phyloP scores from a whole-genome alignment of 179 eudicot genomes.

The Amaranthus tricolor region DNA sequence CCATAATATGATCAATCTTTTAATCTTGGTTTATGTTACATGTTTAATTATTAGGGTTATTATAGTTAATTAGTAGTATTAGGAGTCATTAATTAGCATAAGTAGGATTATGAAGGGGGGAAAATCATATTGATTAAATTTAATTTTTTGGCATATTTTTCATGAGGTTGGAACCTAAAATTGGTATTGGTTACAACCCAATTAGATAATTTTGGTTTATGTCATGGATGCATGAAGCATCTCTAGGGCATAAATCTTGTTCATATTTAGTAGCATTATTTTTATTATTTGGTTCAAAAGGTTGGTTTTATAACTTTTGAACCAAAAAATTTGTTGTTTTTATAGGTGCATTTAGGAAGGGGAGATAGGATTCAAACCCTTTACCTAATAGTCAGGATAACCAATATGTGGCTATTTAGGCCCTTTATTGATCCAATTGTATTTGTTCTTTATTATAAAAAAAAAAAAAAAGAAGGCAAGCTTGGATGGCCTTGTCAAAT shows the following conservation, averaged over 20 bases:
- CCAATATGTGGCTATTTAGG: conserved; percentile 27
- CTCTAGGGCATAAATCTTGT: conserved; percentile 36
- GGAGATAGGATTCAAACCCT: conserved; percentile 32
- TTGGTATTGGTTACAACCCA: conserved; percentile 35
- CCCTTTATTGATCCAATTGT: conserved; percentile 21
- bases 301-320: conserved; percentile 50
- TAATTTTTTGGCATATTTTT: conserved; percentile 27
- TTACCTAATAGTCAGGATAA: conserved; percentile 27
- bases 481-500: conserved; percentile 39
- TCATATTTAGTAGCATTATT: conserved; percentile 34
- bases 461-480: conserved; percentile 24
- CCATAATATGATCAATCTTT: conserved; percentile 14
- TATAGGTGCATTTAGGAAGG: conserved; percentile 30
- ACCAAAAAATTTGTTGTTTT: conserved; percentile 22
- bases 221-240: conserved; percentile 44
- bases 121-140: conserved; percentile 29
- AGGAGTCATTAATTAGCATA: conserved; percentile 35
- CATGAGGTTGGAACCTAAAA: conserved; percentile 35
- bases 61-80: conserved; percentile 18
- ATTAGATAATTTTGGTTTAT: conserved; percentile 27
- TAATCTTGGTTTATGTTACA: conserved; percentile 17
- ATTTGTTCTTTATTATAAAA: conserved; percentile 22
- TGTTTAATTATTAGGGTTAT: conserved; percentile 17
- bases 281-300: conserved; percentile 44
- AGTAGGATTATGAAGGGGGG: conserved; percentile 21